Evolutionary conservation across 2,329 filamentous ascomycete genomes (phyloP), one percentile per base, ranked within the genome.

Genomic region (Uncinocarpus reesii): DNA sequence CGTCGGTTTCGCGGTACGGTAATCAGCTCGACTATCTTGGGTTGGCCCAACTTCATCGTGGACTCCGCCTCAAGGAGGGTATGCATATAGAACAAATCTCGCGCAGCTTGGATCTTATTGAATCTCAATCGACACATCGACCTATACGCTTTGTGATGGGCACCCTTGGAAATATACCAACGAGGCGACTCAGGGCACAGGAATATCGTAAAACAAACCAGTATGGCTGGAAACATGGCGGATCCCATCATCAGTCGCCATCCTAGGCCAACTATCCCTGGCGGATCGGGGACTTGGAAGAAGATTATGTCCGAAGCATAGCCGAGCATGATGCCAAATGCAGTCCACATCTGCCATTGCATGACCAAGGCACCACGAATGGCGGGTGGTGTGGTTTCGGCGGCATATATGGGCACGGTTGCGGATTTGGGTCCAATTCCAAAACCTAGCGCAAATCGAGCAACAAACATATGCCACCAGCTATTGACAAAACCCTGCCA

Each of bases 331-430:
- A 73, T 73, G 10, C 71, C 71, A 50, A 73, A 72, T 0, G 68
- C 71, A 3, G 67, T 70, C 66, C 67, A 75, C 66, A 72, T 72
- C 65, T 89, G 82, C 84, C 85, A 90, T 53, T 80, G 81, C 84
- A 90, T 90, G 53, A 89, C 84, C 15, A 92, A 71, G 6, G 82
- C 84, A 54, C 84, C 83, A 60, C 84, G 78, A 47, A 87, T 81
- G 4, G 67, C 63, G 1, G 83, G 79, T 0, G 84, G 84, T 0
- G 80, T 77, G 49, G 79, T 84, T 63, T 89, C 84, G 1, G 84
- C 84, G 0, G 83, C 80, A 57, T 85, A 89, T 23, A 89, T 80
- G 0, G 85, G 84, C 1, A 86, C 82, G 0, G 83, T 86, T 0
- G 81, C 79, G 16, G 80, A 79, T 60, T 88, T 88, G 13, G 82